phyloP scores from a whole-genome alignment of 1,284 basidiomycete species.

The Tylopilus orsonianus region DNA sequence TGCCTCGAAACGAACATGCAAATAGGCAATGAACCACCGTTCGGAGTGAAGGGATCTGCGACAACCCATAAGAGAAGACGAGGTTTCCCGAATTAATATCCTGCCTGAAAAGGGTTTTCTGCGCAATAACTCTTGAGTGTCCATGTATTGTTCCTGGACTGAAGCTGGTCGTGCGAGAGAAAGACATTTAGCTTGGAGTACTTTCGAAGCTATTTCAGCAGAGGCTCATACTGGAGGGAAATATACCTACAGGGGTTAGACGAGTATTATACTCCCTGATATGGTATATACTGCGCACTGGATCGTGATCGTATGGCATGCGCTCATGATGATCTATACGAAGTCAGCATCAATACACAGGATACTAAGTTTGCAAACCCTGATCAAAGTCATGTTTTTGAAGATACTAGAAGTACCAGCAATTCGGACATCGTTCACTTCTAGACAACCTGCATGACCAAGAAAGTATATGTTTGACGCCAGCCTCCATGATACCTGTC shows the following conservation, averaged over 20 bases:
- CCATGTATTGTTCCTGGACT: conserved; percentile 78
- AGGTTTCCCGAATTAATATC: conserved; percentile 75
- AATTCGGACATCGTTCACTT: conserved; percentile 85
- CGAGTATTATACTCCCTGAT: conserved; percentile 86
- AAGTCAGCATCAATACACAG: conserved; percentile 5
- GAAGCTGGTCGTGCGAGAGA: conserved; percentile 97
- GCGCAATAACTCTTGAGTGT: conserved; percentile 64
- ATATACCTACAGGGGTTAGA: conserved; percentile 68
- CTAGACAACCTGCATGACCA: conserved; percentile 87
- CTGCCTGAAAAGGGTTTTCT: conserved; percentile 81
- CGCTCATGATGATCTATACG: conserved; percentile 67
- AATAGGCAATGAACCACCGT: conserved; percentile 97
- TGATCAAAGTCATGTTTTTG: conserved; percentile 78
- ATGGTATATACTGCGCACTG: conserved; percentile 89
- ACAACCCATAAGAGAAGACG: conserved; percentile 83
- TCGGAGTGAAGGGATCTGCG: conserved; percentile 74
- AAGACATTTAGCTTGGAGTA: conserved; percentile 71
- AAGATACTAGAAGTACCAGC: conserved; percentile 93
- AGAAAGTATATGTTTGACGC: conserved; percentile 98
- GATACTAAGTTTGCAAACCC: conserved; percentile 47
- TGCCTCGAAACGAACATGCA: conserved; percentile 86
- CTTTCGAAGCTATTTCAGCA: conserved; percentile 36
- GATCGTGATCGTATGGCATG: conserved; percentile 66
- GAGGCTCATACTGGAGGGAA: background rate
- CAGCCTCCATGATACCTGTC: conserved; percentile 89